Evolutionary conservation across 2,329 filamentous ascomycete genomes (phyloP).

Genomic region (Pseudocercospora vitis): DNA sequence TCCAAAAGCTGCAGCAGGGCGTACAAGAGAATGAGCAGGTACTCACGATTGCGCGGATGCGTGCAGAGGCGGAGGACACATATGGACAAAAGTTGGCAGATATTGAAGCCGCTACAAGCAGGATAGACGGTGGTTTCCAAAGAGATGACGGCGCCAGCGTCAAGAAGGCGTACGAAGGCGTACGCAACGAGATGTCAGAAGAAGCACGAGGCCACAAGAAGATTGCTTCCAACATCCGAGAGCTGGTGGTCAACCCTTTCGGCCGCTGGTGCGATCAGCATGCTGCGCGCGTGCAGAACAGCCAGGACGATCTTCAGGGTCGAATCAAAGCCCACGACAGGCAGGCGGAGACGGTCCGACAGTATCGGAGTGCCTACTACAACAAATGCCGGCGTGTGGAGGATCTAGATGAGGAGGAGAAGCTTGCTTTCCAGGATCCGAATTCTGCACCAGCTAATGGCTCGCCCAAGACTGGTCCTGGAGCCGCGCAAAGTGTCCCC

Average conservation of each 20-base stretch:
- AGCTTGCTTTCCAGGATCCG: constrained; percentile 92
- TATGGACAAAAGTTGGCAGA: constrained; percentile 80
- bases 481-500: constrained; percentile 59
- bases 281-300: constrained; percentile 84
- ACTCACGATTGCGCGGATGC: constrained; percentile 85
- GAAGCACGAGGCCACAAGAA: constrained; percentile 88
- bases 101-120: constrained; percentile 80
- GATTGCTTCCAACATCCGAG: constrained; percentile 93
- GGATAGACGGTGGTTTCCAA: constrained; percentile 76
- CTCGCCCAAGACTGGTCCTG: constrained; percentile 48
- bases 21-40: constrained; percentile 94
- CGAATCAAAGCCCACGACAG: constrained; percentile 92
- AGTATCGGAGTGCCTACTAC: constrained; percentile 93
- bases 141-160: constrained; percentile 95
- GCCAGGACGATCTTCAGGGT: constrained; percentile 87
- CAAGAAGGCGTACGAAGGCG: constrained; percentile 93
- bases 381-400: constrained; percentile 97
- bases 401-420: constrained; percentile 97
- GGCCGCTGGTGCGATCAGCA: constrained; percentile 95
- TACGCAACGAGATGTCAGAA: constrained; percentile 88
- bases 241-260: constrained; percentile 92
- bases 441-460: constrained; percentile 48
- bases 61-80: constrained; percentile 89
- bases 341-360: constrained; percentile 86
- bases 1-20: constrained; percentile 94